phyloP scores from a whole-genome alignment of 1,139 yeast genomes.

The Geotrichum restrictum region DNA sequence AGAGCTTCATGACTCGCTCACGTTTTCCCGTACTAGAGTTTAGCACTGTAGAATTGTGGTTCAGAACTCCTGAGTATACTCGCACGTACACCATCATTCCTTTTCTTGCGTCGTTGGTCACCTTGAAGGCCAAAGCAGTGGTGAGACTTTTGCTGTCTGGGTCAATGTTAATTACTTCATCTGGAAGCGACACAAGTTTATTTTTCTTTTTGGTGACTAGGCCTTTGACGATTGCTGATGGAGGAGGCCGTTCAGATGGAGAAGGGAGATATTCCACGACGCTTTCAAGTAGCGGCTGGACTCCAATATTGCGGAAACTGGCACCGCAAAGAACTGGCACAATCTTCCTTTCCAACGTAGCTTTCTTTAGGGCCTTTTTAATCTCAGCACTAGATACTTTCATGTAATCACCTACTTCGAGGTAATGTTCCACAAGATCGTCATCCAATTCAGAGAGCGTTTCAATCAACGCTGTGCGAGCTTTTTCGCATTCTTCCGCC shows the following conservation, averaged over 20 bases:
- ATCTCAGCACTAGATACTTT: constrained; percentile 49
- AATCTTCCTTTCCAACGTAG: constrained; percentile 55
- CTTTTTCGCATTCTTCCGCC: constrained; percentile 48
- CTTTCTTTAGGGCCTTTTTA: constrained; percentile 55
- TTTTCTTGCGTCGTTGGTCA: constrained; percentile 70
- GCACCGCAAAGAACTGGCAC: constrained; percentile 92
- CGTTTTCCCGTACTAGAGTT: constrained; percentile 70
- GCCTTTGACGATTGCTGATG: constrained; percentile 42
- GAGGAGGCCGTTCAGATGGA: constrained; percentile 61
- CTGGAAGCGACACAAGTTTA: constrained; percentile 37
- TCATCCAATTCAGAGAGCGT: constrained; percentile 82
- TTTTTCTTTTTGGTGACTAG: constrained; percentile 18
- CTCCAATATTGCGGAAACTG: constrained; percentile 87
- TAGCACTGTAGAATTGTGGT: constrained; percentile 56
- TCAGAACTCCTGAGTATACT: constrained; percentile 76
- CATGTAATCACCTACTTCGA: constrained; percentile 58
- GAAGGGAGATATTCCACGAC: constrained; percentile 74
- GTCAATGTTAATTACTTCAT: constrained; percentile 49
- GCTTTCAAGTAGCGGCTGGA: constrained; percentile 89
- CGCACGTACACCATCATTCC: constrained; percentile 85
- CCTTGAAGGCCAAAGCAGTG: constrained; percentile 88
- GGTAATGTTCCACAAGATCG: constrained; percentile 64
- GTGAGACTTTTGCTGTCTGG: constrained; percentile 55
- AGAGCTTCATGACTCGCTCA: constrained; percentile 61
- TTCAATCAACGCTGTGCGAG: constrained; percentile 77